Evolutionary conservation across 352 stramenopile species (phyloP), one percentile per base, ranked within the genome.

Genomic region (Phytophthora sansomeana): DNA sequence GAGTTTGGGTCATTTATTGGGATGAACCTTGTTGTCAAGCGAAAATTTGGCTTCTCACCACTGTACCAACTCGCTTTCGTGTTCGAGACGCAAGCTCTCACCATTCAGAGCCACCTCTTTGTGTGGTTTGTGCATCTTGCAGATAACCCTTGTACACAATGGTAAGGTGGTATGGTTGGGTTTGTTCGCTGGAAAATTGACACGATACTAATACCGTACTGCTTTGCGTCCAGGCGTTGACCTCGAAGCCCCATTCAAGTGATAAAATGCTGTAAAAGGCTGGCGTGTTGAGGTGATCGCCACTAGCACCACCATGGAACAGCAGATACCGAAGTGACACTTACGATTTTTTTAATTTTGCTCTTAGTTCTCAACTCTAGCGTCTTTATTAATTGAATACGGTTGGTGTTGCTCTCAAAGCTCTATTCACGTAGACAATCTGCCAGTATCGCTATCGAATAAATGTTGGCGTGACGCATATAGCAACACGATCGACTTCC

Each of bases 41-140:
- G 41, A 1, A 53, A 51, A 14, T 75, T 81, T 36, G 60, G 50
- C 0, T 74, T 75, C 36, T 66, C 53, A 4, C 56, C 63, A 14
- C 8, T 77, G 1, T 75, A 78, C 46, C 58, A 74, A 26, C 51
- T 85, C 2, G 77, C 63, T 1, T 83, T 85, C 30, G 72, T 82
- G 26, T 57, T 83, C 1, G 72, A 85, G 50, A 79, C 36, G 0
- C 69, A 82, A 29, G 17, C 33, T 1, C 32, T 47, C 5, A 57
- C 53, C 9, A 19, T 82, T 7, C 71, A 80, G n/a, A 47, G 62
- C 1, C 56, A 61, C 5, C 28, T 80, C 5, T 61, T 80, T 14
- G 39, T 75, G 28, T 80, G 67, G 71, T 44, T 75, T 51, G 6
- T 67, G 54, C 35, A 71, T 71, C 8, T 49, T 83, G 35, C 58